These are phyloP conservation scores for Paulinella micropora DNA, from an alignment of 78 protist species.

Conservation along the genomic window DNA sequence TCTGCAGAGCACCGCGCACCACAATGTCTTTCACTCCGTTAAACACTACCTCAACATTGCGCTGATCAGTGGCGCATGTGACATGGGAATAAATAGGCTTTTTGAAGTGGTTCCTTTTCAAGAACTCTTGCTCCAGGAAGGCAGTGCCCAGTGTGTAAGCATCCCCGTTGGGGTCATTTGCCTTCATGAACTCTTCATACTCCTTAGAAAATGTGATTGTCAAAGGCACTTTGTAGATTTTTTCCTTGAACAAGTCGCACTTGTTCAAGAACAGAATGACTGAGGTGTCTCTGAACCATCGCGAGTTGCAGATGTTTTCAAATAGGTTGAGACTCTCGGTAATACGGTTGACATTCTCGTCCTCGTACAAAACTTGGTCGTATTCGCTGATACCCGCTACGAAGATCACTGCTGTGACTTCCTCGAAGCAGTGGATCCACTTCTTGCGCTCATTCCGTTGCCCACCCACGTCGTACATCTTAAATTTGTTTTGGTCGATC, in stretches of 20 bases:
- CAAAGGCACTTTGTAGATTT: not conserved
- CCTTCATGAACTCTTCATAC: too few species aligned
- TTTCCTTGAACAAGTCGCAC: conserved; percentile 21
- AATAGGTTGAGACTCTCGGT: conserved; percentile 69
- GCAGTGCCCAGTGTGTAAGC: too few species aligned
- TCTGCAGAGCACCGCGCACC: not conserved
- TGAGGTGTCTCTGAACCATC: conserved; percentile 72
- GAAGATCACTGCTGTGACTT: conserved; percentile 78
- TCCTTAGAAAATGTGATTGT: too few species aligned
- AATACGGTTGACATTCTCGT: conserved; percentile 62
- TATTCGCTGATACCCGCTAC: conserved; percentile 68
- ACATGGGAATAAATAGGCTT: not conserved
- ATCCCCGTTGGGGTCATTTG: too few species aligned
- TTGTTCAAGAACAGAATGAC: conserved; percentile 86
- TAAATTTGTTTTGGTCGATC: conserved; percentile 35
- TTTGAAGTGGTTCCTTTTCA: too few species aligned
- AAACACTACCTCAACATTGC: not conserved
- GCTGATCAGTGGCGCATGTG: not conserved
- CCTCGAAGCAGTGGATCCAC: conserved; percentile 90
- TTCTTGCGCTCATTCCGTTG: conserved; percentile 74
- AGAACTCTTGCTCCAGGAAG: too few species aligned
- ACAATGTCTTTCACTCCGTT: not conserved
- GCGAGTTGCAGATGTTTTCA: conserved; percentile 66
- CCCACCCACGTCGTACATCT: conserved; percentile 84
- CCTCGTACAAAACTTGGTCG: conserved; percentile 55